Evolutionary conservation across 257 asterid species (phyloP).

Genomic region (Lycium ferocissimum): DNA sequence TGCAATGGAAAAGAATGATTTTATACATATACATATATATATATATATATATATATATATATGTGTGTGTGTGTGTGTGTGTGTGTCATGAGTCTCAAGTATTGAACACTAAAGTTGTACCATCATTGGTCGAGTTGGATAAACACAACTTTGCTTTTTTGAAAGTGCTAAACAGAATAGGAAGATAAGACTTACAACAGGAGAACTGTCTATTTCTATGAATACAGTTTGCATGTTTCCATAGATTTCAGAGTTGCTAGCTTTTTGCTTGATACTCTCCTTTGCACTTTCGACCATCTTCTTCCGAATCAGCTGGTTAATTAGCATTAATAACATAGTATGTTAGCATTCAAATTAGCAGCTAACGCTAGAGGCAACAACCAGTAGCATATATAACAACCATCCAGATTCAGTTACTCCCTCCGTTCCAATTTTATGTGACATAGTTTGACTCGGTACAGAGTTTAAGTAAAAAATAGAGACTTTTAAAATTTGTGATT

Average conservation of each 20-base stretch:
- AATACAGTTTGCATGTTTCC: conserved; percentile 63
- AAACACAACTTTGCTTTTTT: too few relatives aligned
- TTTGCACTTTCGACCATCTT: conserved; percentile 56
- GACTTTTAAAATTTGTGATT: too few relatives aligned
- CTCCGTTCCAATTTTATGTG: too few relatives aligned
- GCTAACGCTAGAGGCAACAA: too few relatives aligned
- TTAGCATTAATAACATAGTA: background rate
- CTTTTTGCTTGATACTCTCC: conserved; percentile 53
- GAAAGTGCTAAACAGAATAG: too few relatives aligned
- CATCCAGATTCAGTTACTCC: background rate
- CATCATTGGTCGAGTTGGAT: background rate
- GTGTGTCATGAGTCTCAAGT: background rate
- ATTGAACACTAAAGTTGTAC: too few relatives aligned
- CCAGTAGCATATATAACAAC: background rate
- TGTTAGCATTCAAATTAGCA: background rate
- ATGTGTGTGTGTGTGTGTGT: too few relatives aligned
- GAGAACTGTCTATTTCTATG: conserved; percentile 53
- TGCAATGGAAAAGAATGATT: too few relatives aligned
- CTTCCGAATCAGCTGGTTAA: conserved; percentile 49
- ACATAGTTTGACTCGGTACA: too few relatives aligned
- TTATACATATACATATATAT: too few relatives aligned
- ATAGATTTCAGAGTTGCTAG: conserved; percentile 54
- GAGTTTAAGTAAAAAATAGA: too few relatives aligned
- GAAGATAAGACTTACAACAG: conserved; percentile 38
- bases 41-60: too few relatives aligned